Conservation (phyloP, 192 early-diverging fungal genomes). For the Cladochytrium replicatum region DNA sequence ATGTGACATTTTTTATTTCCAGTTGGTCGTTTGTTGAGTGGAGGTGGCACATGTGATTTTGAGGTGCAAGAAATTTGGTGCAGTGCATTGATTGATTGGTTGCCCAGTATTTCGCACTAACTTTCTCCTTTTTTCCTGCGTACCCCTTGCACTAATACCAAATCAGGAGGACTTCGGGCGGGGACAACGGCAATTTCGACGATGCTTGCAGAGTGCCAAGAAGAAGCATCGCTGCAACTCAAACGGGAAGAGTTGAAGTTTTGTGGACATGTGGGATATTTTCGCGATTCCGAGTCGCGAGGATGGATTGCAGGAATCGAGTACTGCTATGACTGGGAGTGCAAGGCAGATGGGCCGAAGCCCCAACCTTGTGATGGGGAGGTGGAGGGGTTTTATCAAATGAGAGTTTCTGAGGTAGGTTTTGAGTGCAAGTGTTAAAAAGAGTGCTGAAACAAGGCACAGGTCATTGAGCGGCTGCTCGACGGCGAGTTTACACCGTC, state of each 20-base stretch:
- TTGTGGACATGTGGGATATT: slow-evolving; percentile 67
- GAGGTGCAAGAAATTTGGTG: too few species aligned
- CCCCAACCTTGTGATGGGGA: slow-evolving; percentile 84
- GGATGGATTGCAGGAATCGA: slow-evolving; percentile 72
- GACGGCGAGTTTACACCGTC: slow-evolving; percentile 70
- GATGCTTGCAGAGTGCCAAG: slow-evolving; percentile 77
- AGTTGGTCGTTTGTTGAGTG: too few species aligned
- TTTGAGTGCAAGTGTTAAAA: too few species aligned
- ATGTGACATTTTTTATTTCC: slow-evolving; percentile 1
- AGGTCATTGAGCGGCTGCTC: slow-evolving; percentile 28
- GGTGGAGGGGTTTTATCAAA: slow-evolving; percentile 67
- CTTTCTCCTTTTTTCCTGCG: too few species aligned
- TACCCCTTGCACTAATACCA: too few species aligned
- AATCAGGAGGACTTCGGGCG: slow-evolving; percentile 48
- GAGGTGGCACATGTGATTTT: neutral
- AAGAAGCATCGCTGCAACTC: slow-evolving; percentile 59
- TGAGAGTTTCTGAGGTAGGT: slow-evolving; percentile 55
- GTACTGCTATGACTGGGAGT: slow-evolving; percentile 74
- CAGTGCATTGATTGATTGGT: too few species aligned
- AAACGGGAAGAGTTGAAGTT: slow-evolving; percentile 39
- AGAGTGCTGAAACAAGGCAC: too few species aligned
- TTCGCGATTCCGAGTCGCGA: slow-evolving; percentile 34
- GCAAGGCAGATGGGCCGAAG: slow-evolving; percentile 46
- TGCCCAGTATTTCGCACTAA: too few species aligned
- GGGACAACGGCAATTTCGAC: slow-evolving; percentile 47